phyloP scores from a whole-genome alignment of 148 eudicot genomes.

The Tetragonia tetragonoides region DNA sequence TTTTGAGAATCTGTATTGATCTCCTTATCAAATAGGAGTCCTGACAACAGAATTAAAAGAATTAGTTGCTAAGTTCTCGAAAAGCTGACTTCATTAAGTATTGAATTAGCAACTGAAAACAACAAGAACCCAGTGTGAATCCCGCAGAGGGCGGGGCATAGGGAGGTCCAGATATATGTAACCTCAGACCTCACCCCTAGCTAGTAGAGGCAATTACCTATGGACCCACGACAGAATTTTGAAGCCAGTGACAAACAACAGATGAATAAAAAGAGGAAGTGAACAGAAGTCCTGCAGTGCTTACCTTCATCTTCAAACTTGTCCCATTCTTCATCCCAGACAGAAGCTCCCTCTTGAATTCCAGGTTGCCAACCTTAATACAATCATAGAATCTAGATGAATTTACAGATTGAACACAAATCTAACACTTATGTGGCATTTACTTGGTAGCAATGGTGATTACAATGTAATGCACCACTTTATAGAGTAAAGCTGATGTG shows the following conservation, averaged over 20 bases:
- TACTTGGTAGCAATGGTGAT: no score
- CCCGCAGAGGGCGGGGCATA: no score
- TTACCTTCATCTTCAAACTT: constrained; percentile 97
- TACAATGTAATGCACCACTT: no score
- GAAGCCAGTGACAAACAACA: background rate
- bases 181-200: no score
- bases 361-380: constrained; percentile 96
- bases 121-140: no score
- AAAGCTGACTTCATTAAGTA: background rate
- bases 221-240: no score
- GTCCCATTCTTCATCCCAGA: constrained; percentile 99
- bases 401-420: constrained; percentile 15
- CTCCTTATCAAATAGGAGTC: constrained; percentile 64
- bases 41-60: constrained; percentile 36
- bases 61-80: constrained; percentile 5
- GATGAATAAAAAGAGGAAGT: background rate
- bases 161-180: no score
- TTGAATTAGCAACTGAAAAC: background rate
- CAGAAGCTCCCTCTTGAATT: constrained; percentile 70
- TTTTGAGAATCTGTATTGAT: constrained; percentile 36
- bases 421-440: background rate
- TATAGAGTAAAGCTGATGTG: no score
- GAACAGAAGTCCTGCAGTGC: constrained; percentile 13
- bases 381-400: constrained; percentile 20
- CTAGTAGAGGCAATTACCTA: no score